These are phyloP conservation scores for Platismatia glauca DNA, from an alignment of 495 filamentous ascomycete genomes.

Conservation along the genomic window DNA sequence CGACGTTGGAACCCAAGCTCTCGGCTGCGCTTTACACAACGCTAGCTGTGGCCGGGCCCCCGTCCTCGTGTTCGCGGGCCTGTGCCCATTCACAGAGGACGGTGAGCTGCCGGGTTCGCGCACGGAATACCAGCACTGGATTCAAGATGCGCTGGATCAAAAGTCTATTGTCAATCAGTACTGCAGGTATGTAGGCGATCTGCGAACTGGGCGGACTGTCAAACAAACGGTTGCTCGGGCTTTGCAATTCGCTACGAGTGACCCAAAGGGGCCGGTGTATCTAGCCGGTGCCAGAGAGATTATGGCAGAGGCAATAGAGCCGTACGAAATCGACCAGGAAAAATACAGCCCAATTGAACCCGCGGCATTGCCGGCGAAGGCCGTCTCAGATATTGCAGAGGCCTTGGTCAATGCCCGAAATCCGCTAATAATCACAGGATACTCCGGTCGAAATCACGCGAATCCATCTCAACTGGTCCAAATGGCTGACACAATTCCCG, in stretches of 20 bases:
- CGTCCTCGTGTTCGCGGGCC: constrained; percentile 81
- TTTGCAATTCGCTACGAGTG: constrained; percentile 72
- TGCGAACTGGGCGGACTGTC: constrained; percentile 84
- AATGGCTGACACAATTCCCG: too few species aligned
- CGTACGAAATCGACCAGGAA: background rate
- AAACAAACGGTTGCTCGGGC: constrained; percentile 94
- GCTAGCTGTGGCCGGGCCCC: constrained; percentile 77
- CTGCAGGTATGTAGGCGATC: constrained; percentile 78
- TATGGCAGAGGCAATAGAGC: constrained; percentile 76
- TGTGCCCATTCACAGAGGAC: constrained; percentile 83
- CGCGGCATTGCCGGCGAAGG: background rate
- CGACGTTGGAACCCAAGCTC: constrained; percentile 89
- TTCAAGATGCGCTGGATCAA: constrained; percentile 92
- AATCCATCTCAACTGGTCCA: background rate
- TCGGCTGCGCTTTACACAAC: constrained; percentile 88
- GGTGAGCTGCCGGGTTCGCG: constrained; percentile 80
- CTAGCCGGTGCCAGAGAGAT: constrained; percentile 75
- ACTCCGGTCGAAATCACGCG: background rate
- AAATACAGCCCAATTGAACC: background rate
- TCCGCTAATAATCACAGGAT: background rate
- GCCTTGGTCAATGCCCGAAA: background rate
- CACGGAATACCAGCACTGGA: constrained; percentile 96
- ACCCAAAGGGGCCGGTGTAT: constrained; percentile 82
- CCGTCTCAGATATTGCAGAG: background rate
- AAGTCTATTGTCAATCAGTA: constrained; percentile 87